A percentile compares a stretch with the other conserved stretches of the same genome.
Conservation (phyloP, 345 rosid species). For the Brassica carinata region DNA sequence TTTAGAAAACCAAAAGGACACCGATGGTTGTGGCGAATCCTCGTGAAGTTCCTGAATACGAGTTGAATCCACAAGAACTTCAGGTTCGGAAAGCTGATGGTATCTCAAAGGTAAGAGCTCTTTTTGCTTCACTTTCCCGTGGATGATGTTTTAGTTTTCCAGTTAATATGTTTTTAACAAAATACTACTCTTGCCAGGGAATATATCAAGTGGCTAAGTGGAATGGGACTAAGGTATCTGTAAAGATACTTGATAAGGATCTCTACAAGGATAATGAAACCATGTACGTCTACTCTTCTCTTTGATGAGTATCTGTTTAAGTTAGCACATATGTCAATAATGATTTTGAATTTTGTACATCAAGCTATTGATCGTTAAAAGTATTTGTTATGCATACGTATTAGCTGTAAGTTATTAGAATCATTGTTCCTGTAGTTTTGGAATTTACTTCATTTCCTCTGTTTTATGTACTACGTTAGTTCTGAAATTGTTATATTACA, state of each 20-base stretch:
- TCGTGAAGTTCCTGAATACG: constrained; percentile 91
- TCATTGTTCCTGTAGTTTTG: not conserved
- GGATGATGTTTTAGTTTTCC: not conserved
- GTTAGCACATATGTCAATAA: not conserved
- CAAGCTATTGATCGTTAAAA: not conserved
- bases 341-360: not conserved
- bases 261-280: constrained; percentile 64
- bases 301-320: constrained; percentile 5
- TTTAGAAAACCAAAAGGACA: constrained; percentile 82
- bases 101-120: constrained; percentile 66
- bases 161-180: not conserved
- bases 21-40: constrained; percentile 93
- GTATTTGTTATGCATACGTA: not conserved
- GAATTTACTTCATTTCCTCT: not conserved
- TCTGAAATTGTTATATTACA: constrained; percentile 17
- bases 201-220: constrained; percentile 96
- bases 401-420: not conserved
- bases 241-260: constrained; percentile 89
- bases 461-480: not conserved
- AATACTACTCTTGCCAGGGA: constrained; percentile 57
- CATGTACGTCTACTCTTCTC: constrained; percentile 52
- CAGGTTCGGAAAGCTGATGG: constrained; percentile 89
- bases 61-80: constrained; percentile 90
- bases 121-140: constrained; percentile 8
- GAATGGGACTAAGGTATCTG: constrained; percentile 96